Percentiles rank a stretch among this genome's conserved stretches.
Evolutionary conservation across 192 early-diverging fungal species (phyloP).

Genomic region (Podila horticola): DNA sequence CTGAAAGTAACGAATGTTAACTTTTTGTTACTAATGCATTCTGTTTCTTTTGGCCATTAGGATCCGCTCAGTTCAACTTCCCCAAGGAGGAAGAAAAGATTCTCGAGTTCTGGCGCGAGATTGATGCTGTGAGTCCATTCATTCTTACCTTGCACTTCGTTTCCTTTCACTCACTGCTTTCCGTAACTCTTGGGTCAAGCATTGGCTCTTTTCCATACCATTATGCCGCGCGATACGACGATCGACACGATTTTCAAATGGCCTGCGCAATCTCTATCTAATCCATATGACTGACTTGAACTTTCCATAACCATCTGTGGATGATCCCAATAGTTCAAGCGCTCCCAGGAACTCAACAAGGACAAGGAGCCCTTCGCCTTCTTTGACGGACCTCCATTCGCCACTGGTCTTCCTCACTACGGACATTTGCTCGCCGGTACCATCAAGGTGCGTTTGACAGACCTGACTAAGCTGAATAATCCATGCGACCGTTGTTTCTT

Average conservation of each 20-base stretch:
- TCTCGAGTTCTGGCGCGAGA: constrained; percentile 94
- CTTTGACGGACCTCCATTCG: constrained; percentile 99
- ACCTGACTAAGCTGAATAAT: too few species aligned
- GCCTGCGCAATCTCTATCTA: not conserved
- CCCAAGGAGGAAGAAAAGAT: constrained; percentile 96
- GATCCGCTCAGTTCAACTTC: constrained; percentile 77
- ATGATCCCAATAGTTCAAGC: constrained; percentile 29
- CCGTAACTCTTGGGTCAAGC: too few species aligned
- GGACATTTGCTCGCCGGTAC: constrained; percentile 98
- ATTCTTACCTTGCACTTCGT: too few species aligned
- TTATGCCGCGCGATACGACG: too few species aligned
- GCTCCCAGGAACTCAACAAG: constrained; percentile 89
- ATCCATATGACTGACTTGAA: not conserved
- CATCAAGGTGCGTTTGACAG: constrained; percentile 81
- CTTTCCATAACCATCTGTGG: not conserved
- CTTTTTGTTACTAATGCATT: not conserved
- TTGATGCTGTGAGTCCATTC: constrained; percentile 81
- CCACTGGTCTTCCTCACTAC: constrained; percentile 98
- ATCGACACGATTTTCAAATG: too few species aligned
- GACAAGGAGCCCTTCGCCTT: constrained; percentile 90
- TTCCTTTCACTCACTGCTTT: too few species aligned
- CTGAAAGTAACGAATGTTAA: too few species aligned
- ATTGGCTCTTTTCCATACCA: too few species aligned
- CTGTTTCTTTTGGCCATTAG: constrained; percentile 6
- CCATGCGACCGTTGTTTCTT: not conserved